Evolutionary conservation across 768 basidiomycete species (phyloP), one percentile per base, ranked within the genome.

Genomic region (Suillus plorans): DNA sequence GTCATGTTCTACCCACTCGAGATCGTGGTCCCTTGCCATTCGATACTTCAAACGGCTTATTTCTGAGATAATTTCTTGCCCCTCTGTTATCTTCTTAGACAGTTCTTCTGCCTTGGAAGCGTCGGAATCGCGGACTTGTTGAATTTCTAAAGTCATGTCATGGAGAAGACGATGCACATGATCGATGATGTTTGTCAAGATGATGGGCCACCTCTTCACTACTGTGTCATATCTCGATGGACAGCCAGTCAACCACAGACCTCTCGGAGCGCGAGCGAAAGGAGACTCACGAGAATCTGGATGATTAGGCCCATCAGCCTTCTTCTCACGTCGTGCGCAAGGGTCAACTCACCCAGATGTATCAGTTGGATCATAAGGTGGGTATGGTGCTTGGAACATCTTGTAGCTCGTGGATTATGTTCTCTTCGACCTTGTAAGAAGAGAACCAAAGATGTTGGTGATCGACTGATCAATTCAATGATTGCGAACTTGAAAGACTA

Each of bases 1-100:
- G 44, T 44, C 37, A 18, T 18, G 20, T 66, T 37, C 37, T 8
- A 72, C 86, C 73, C 71, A 94, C 93, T 87, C 82, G 63, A 95
- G 73, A 31, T 79, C 72, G 60, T 84, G 85, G 75, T 97, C 89
- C 67, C 91, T 82, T 0, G 86, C 89, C 91, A 97, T 96, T 71
- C 90, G 87, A 76, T 95, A 92, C 78, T 97, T 98, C 66, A 98
- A 77, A 73, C 85, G 85, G 70, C 89, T 87, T 58, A 92, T 80
- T 71, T 85, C 81, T 64, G 85, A 82, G 62, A 98, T 94, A 66
- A 97, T 86, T 16, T 69, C 79, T 71, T 89, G 92, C 1, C 92
- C 94, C 73, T 97, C 93, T n/a, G 76, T 75, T 47, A 94, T 78
- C 74, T 81, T 84, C 64, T 72, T 78, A 16, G 81, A 74, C 14